phyloP scores from a whole-genome alignment of 208 protist genomes.

The Acanthamoeba castellanii region DNA sequence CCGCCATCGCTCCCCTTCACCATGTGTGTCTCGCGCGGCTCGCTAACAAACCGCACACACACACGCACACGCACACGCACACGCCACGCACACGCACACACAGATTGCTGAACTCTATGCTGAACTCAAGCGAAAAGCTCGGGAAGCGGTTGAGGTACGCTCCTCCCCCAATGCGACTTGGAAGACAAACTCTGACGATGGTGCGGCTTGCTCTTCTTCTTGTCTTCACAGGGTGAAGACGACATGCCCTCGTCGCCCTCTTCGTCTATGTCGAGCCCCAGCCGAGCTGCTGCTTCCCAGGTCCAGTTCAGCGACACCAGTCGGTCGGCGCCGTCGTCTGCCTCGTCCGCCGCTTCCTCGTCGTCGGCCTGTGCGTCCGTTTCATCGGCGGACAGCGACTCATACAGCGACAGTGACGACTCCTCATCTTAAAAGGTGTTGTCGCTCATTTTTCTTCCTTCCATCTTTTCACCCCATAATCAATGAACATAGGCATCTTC shows the following conservation, averaged over 20 bases:
- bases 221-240: too few relatives aligned
- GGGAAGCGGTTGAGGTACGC: constrained; percentile 29
- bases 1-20: background rate
- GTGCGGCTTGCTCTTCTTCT: background rate
- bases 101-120: constrained; percentile 25
- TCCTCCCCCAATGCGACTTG: background rate
- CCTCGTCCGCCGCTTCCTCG: background rate
- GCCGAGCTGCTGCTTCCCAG: too few relatives aligned
- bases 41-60: too few relatives aligned
- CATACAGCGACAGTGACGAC: background rate
- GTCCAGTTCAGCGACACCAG: background rate
- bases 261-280: background rate
- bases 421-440: background rate
- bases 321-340: background rate
- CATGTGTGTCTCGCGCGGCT: too few relatives aligned
- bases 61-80: too few relatives aligned
- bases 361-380: too few relatives aligned
- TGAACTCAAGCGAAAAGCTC: constrained; percentile 20
- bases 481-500: background rate
- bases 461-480: too few relatives aligned
- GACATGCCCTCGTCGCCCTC: background rate
- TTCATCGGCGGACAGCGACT: background rate
- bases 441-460: too few relatives aligned
- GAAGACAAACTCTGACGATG: background rate
- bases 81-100: too few relatives aligned